These are phyloP conservation scores for Immersiella caudata DNA, from an alignment of 495 filamentous ascomycete species.

Conservation along the genomic window DNA sequence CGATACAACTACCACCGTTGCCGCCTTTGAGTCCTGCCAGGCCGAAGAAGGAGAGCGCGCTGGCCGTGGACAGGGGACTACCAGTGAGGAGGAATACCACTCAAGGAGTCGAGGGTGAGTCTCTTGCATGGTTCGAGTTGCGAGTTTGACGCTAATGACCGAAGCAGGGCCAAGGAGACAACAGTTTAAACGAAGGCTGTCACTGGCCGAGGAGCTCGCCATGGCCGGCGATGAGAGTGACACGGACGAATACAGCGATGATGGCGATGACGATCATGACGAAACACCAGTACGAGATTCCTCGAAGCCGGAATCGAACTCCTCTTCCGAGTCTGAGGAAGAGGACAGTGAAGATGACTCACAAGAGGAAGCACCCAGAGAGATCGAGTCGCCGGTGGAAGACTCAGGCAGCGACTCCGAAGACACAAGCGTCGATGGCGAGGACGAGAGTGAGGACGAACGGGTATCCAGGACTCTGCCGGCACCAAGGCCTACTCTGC, in stretches of 20 bases:
- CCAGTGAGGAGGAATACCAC: conserved; percentile 21
- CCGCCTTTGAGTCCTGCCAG: not conserved
- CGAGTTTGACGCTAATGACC: not conserved
- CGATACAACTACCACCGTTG: not conserved
- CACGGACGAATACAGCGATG: not conserved
- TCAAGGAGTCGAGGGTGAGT: conserved; percentile 17
- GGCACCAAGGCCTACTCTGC: too few relatives aligned
- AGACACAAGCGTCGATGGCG: conserved; percentile 10
- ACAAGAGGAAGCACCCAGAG: not conserved
- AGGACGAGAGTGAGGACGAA: conserved; percentile 6
- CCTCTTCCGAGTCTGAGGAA: not conserved
- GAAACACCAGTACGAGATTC: not conserved
- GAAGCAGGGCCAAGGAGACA: not conserved
- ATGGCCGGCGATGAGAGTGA: conserved; percentile 7
- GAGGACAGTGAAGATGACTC: conserved; percentile 8
- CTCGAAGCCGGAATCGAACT: not conserved
- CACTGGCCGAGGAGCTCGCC: conserved; percentile 25
- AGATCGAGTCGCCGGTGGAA: not conserved
- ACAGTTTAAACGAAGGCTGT: conserved; percentile 20
- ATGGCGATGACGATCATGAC: not conserved
- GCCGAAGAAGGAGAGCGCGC: not conserved
- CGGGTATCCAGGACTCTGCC: not conserved
- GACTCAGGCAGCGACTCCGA: conserved; percentile 2
- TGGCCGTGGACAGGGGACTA: not conserved
- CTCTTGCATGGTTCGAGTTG: not conserved